Conservation (phyloP, 202 grass and related monocot genomes). For the Zizania palustris region DNA sequence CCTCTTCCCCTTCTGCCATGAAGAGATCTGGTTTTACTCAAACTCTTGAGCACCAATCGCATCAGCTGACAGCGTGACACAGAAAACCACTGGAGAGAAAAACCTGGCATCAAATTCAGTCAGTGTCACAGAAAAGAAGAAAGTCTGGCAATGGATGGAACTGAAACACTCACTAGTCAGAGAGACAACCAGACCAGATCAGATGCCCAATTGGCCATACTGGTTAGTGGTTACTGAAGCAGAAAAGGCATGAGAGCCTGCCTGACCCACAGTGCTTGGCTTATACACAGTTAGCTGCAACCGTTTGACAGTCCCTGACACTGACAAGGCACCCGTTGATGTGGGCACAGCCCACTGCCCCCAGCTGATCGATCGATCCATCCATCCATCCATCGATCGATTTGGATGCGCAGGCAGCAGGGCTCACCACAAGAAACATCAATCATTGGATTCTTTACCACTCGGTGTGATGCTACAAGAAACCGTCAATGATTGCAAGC, state of each 20-base stretch:
- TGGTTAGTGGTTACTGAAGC: neutral
- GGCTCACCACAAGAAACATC: conserved; percentile 38
- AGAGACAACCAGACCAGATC: conserved; percentile 16
- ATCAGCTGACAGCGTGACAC: too few relatives aligned
- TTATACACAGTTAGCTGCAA: conserved; percentile 31
- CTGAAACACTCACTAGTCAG: conserved; percentile 28
- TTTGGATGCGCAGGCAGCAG: conserved; percentile 9
- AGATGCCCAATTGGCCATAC: neutral
- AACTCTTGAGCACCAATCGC: conserved; percentile 9
- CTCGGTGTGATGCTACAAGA: conserved; percentile 35
- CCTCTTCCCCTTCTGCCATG: too few relatives aligned
- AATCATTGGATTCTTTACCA: conserved; percentile 46
- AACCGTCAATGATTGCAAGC: conserved; percentile 47
- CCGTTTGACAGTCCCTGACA: conserved; percentile 44
- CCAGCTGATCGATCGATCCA: conserved; percentile 19
- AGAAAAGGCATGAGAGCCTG: neutral
- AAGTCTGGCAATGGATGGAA: conserved; percentile 38
- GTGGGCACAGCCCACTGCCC: conserved; percentile 18
- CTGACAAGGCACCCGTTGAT: conserved; percentile 52
- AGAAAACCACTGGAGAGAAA: neutral
- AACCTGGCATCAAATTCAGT: conserved; percentile 44
- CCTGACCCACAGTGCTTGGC: neutral
- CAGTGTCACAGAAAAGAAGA: conserved; percentile 29
- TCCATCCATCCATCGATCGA: conserved; percentile 13
- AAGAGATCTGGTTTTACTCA: neutral